Evolutionary conservation across 2,329 filamentous ascomycete species (phyloP).

Genomic region (Monilinia fructigena): DNA sequence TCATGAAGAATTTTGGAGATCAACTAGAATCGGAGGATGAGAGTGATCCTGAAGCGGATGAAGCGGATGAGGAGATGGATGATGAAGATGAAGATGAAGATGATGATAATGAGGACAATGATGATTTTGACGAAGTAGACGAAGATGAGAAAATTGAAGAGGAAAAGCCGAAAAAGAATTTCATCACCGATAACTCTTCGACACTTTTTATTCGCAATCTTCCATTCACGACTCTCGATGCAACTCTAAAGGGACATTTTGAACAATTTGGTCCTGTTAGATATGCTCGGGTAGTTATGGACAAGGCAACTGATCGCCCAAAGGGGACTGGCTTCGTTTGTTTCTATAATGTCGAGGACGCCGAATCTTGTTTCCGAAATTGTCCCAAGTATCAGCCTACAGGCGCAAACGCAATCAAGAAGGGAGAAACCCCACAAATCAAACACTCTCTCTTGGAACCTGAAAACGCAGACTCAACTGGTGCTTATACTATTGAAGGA

Average conservation of each 20-base stretch:
- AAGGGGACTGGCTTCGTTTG: constrained; percentile 94
- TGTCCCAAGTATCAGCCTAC: constrained; percentile 62
- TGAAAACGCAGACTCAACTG: constrained; percentile 75
- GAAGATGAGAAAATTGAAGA: constrained; percentile 44
- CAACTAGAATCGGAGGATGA: constrained; percentile 43
- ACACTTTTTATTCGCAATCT: constrained; percentile 94
- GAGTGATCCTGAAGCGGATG: constrained; percentile 37
- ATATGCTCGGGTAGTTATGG: constrained; percentile 89
- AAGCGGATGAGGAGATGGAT: constrained; percentile 40
- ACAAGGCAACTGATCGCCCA: constrained; percentile 79
- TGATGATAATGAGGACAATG: constrained; percentile 46
- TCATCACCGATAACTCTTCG: constrained; percentile 62
- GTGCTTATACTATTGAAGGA: constrained; percentile 86
- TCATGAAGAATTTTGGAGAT: constrained; percentile 40
- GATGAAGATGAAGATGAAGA: constrained; percentile 42
- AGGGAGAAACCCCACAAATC: constrained; percentile 45
- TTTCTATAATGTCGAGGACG: constrained; percentile 77
- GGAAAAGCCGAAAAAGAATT: constrained; percentile 40
- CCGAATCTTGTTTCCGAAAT: constrained; percentile 69
- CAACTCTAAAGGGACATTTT: constrained; percentile 81
- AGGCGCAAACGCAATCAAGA: constrained; percentile 40
- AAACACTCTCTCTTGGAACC: constrained; percentile 86
- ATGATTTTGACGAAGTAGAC: constrained; percentile 46
- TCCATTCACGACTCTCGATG: constrained; percentile 83
- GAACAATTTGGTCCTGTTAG: constrained; percentile 81